These are phyloP conservation scores for Termitomyces sp. DNA, from an alignment of 768 basidiomycete species.

Conservation along the genomic window DNA sequence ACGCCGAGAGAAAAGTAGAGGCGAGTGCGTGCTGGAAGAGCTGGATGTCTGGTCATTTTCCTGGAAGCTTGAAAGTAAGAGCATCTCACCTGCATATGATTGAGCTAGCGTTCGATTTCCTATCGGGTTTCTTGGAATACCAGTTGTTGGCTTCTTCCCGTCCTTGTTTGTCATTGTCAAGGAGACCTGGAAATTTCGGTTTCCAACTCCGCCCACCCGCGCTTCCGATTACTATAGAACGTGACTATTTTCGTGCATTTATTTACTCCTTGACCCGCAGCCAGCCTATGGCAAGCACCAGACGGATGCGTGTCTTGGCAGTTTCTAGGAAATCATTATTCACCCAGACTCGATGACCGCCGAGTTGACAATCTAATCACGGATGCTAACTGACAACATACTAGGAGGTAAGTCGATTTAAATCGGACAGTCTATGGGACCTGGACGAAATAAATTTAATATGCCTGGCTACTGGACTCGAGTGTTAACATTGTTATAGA, in stretches of 20 bases:
- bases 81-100: constrained; percentile 30
- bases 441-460: no score
- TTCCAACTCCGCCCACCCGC: constrained; percentile 3
- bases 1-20: constrained; percentile 44
- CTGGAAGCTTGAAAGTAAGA: background rate
- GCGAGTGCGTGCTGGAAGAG: constrained; percentile 49
- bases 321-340: no score
- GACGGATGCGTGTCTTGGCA: no score
- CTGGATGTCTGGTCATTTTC: constrained; percentile 23
- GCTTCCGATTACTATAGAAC: no score
- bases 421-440: no score
- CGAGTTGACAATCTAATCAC: no score
- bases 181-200: background rate
- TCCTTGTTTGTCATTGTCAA: background rate
- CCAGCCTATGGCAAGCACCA: no score
- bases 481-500: background rate
- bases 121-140: constrained; percentile 13
- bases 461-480: background rate
- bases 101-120: constrained; percentile 28
- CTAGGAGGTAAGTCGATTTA: no score
- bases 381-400: no score
- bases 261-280: no score
- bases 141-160: constrained; percentile 2
- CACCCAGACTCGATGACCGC: no score
- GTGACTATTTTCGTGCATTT: no score